Evolutionary conservation across 2,329 filamentous ascomycete species (phyloP).

Genomic region (Trichoderma sp.): DNA sequence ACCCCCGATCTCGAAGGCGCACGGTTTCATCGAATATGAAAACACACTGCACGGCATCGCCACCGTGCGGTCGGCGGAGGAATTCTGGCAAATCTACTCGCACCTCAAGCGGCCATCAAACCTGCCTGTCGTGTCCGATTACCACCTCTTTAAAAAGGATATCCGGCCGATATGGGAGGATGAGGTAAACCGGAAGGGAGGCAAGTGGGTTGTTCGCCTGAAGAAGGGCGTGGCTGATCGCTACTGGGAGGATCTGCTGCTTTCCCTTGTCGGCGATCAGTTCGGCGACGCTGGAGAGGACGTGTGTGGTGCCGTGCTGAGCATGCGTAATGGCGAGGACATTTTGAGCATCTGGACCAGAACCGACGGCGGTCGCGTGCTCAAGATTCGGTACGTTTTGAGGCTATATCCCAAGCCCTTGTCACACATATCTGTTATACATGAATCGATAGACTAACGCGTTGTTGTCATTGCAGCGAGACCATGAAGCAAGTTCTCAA

Average conservation of each 20-base stretch:
- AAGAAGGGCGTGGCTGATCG: constrained; percentile 97
- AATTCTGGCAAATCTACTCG: constrained; percentile 87
- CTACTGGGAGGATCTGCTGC: constrained; percentile 93
- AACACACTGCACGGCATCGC: constrained; percentile 91
- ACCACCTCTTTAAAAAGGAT: constrained; percentile 96
- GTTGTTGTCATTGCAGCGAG: constrained; percentile 61
- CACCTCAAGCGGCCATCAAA: constrained; percentile 88
- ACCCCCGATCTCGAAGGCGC: constrained; percentile 94
- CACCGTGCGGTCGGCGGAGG: constrained; percentile 78
- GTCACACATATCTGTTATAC: not conserved
- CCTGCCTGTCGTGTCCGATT: constrained; percentile 91
- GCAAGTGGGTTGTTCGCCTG: constrained; percentile 95
- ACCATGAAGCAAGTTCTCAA: constrained; percentile 89
- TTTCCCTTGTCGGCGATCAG: constrained; percentile 91
- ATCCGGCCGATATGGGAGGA: constrained; percentile 99
- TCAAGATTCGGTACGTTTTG: constrained; percentile 80
- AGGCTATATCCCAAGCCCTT: not conserved
- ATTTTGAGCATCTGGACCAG: constrained; percentile 98
- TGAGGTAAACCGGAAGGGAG: constrained; percentile 91
- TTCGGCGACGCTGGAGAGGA: constrained; percentile 92
- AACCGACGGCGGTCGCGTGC: constrained; percentile 87
- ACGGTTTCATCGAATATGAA: constrained; percentile 86
- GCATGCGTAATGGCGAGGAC: constrained; percentile 92
- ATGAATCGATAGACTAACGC: not conserved
- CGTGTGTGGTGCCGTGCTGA: constrained; percentile 92